Evolutionary conservation across 1,284 basidiomycete species (phyloP).

Genomic region (Ustilago crameri): DNA sequence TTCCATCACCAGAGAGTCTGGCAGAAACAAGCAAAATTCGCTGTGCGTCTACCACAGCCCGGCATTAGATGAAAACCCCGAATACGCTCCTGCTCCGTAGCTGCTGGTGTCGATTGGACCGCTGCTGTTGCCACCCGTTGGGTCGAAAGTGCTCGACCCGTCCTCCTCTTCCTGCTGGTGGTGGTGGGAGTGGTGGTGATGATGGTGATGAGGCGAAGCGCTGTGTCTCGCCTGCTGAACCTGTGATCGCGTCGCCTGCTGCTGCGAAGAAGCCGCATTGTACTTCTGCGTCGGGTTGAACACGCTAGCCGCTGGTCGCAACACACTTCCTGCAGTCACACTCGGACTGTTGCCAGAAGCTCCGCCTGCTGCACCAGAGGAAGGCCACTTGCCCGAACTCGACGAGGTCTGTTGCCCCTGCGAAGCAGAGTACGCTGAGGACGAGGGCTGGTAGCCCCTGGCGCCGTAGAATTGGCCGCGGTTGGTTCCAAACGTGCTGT

Average conservation of each 20-base stretch:
- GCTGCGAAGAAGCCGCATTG: constrained; percentile 5
- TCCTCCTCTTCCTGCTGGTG: constrained; percentile 15
- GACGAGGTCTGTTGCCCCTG: constrained; percentile 11
- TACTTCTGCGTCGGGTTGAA: constrained; percentile 37
- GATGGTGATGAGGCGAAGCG: constrained; percentile 16
- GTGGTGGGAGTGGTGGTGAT: constrained; percentile 19
- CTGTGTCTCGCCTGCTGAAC: constrained; percentile 13
- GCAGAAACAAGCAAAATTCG: too few relatives aligned
- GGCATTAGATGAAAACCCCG: constrained; percentile 22
- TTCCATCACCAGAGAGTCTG: too few relatives aligned
- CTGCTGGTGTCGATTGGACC: constrained; percentile 32
- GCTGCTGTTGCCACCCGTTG: constrained; percentile 15
- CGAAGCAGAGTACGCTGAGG: constrained; percentile 5
- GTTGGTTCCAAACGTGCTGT: constrained; percentile 20
- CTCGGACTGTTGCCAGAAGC: constrained; percentile 3
- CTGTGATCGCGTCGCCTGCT: constrained; percentile 25
- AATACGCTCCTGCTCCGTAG: constrained; percentile 17
- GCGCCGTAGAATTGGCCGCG: constrained; percentile 36
- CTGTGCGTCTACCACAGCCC: constrained; percentile 21
- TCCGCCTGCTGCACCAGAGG: constrained; percentile 4
- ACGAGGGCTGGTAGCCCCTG: constrained; percentile 31
- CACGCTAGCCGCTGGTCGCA: constrained; percentile 35
- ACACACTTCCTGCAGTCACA: constrained; percentile 21
- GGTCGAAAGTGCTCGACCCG: constrained; percentile 1
- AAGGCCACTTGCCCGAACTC: constrained; percentile 19